A percentile compares a stretch with the other conserved stretches of the same genome.
These are phyloP conservation scores for Peterozyma toletana DNA, from an alignment of 805 yeast species.

Conservation along the genomic window DNA sequence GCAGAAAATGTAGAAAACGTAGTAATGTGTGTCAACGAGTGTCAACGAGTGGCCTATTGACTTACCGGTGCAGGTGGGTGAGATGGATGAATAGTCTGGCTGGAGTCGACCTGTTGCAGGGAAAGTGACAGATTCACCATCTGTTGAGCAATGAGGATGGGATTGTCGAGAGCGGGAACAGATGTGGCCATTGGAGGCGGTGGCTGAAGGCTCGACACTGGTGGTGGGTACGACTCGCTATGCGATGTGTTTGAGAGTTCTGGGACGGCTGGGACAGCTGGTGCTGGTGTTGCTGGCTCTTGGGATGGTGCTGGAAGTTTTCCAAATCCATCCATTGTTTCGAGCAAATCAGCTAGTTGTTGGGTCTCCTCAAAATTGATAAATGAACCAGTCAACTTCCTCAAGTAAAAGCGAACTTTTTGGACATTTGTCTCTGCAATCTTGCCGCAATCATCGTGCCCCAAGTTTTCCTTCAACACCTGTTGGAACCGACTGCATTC, in stretches of 20 bases:
- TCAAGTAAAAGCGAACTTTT: constrained; percentile 31
- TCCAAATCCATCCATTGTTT: background rate
- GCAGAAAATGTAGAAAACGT: too few species aligned
- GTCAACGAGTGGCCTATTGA: too few species aligned
- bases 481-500: background rate
- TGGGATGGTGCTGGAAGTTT: constrained; percentile 6
- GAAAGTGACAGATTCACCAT: too few species aligned
- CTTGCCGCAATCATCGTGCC: background rate
- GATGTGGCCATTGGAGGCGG: too few species aligned
- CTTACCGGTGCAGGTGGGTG: too few species aligned
- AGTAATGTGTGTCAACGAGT: too few species aligned
- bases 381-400: constrained; percentile 41
- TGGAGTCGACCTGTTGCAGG: too few species aligned
- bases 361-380: constrained; percentile 17
- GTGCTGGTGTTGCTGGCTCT: background rate
- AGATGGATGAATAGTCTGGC: too few species aligned
- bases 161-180: too few species aligned
- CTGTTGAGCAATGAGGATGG: too few species aligned
- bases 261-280: background rate
- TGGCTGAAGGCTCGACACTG: too few species aligned
- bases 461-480: background rate
- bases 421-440: constrained; percentile 14
- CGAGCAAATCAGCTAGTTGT: background rate
- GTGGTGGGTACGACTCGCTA: too few species aligned
- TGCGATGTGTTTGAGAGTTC: background rate